Conservation (phyloP, 2,329 filamentous ascomycete genomes). For the Bipolaris victoriae region DNA sequence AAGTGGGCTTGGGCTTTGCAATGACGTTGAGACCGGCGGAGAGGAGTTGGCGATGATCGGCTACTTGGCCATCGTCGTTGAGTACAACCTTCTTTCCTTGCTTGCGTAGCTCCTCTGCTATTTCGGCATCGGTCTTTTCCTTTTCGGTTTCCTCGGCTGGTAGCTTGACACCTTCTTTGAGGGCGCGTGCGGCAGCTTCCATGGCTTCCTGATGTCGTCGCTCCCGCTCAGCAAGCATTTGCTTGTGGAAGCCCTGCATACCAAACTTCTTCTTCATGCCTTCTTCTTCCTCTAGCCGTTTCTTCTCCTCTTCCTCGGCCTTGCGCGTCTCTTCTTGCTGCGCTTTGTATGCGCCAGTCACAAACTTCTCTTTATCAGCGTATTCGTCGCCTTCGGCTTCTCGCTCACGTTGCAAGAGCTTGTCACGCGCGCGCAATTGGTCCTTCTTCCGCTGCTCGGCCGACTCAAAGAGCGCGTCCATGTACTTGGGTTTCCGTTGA, state of each 20-base stretch:
- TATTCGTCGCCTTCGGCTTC: slow-evolving; percentile 82
- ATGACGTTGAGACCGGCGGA: slow-evolving; percentile 76
- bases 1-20: slow-evolving; percentile 62
- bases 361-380: slow-evolving; percentile 83
- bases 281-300: slow-evolving; percentile 68
- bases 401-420: slow-evolving; percentile 76
- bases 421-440: slow-evolving; percentile 78
- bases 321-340: slow-evolving; percentile 77
- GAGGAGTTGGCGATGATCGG: slow-evolving; percentile 82
- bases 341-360: slow-evolving; percentile 80
- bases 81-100: slow-evolving; percentile 69
- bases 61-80: slow-evolving; percentile 83
- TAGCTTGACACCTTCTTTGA: slow-evolving; percentile 42
- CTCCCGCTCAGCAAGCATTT: slow-evolving; percentile 73
- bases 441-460: slow-evolving; percentile 80
- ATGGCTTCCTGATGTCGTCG: slow-evolving; percentile 71
- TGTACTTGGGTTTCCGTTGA: slow-evolving; percentile 76
- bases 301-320: slow-evolving; percentile 74
- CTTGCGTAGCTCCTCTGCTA: slow-evolving; percentile 71
- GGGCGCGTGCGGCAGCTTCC: slow-evolving; percentile 63
- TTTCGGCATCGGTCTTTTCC: slow-evolving; percentile 62
- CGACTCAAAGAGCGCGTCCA: slow-evolving; percentile 73
- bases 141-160: slow-evolving; percentile 41
- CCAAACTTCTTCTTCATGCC: slow-evolving; percentile 70
- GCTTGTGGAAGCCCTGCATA: slow-evolving; percentile 80